phyloP scores from a whole-genome alignment of 179 eudicot genomes.

The Patellifolia procumbens region DNA sequence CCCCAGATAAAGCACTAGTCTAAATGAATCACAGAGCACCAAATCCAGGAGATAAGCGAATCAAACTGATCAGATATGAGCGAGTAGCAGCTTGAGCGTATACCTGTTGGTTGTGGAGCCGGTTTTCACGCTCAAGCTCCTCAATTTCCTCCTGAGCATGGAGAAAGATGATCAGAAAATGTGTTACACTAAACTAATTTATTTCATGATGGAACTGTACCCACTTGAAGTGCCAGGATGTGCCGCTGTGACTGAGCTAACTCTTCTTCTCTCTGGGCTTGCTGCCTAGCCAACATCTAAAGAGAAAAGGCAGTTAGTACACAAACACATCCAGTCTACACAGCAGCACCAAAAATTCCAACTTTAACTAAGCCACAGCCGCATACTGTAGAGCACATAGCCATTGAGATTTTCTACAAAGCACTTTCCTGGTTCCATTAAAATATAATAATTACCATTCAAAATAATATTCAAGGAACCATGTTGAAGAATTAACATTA shows the following conservation, averaged over 20 bases:
- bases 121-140: slow-evolving; percentile 98
- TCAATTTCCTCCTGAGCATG: slow-evolving; percentile 85
- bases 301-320: slow-evolving; percentile 16
- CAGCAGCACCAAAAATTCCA: not conserved
- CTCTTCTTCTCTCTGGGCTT: slow-evolving; percentile 99
- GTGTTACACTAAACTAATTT: slow-evolving; percentile 5
- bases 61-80: slow-evolving; percentile 3
- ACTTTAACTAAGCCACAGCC: not conserved
- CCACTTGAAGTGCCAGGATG: slow-evolving; percentile 97
- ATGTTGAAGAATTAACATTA: not conserved
- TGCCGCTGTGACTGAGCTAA: slow-evolving; percentile 96
- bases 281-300: slow-evolving; percentile 98
- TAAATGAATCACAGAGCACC: slow-evolving; percentile 1
- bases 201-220: slow-evolving; percentile 33
- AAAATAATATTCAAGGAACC: not conserved
- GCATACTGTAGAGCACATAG: not conserved
- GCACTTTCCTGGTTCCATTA: not conserved
- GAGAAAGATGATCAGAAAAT: slow-evolving; percentile 30
- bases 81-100: slow-evolving; percentile 14
- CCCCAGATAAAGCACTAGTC: not conserved
- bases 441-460: not conserved
- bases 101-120: slow-evolving; percentile 95
- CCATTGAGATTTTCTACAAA: not conserved
- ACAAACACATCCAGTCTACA: slow-evolving; percentile 1
- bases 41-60: not conserved